phyloP scores from a whole-genome alignment of 2,329 filamentous ascomycete genomes.

The Zelopaecilomyces penicillatus region DNA sequence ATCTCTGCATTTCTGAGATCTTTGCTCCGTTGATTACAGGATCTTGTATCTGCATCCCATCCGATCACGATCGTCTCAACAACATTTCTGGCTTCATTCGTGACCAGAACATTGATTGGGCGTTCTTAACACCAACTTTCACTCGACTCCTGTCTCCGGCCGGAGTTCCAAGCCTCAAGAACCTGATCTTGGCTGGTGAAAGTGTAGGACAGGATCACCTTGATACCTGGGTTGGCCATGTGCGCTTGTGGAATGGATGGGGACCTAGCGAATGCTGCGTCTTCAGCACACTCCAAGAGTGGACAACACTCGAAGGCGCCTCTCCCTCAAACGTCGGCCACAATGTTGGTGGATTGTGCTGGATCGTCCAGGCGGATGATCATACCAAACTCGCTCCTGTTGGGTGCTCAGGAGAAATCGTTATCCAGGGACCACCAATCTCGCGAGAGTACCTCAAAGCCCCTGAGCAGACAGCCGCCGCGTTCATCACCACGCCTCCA shows the following conservation, averaged over 20 bases:
- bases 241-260: constrained; percentile 1
- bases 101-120: not conserved
- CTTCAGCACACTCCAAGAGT: constrained; percentile 4
- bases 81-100: not conserved
- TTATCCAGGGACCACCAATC: constrained; percentile 42
- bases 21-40: constrained; percentile 6
- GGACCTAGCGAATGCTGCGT: constrained; percentile 8
- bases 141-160: not conserved
- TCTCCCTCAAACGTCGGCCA: not conserved
- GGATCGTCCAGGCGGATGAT: constrained; percentile 33
- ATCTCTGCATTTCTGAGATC: constrained; percentile 4
- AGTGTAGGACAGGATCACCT: not conserved
- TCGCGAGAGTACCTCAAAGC: constrained; percentile 47
- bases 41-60: constrained; percentile 11
- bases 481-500: not conserved
- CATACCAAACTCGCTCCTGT: constrained; percentile 29
- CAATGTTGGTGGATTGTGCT: constrained; percentile 10
- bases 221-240: not conserved
- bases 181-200: constrained; percentile 8
- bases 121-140: constrained; percentile 2
- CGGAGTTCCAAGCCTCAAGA: constrained; percentile 5
- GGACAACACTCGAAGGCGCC: not conserved
- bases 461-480: constrained; percentile 31
- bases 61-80: constrained; percentile 6
- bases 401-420: constrained; percentile 34